Evolutionary conservation across 2,329 filamentous ascomycete genomes (phyloP), one percentile per base, ranked within the genome.

Genomic region (Mycogone perniciosa): DNA sequence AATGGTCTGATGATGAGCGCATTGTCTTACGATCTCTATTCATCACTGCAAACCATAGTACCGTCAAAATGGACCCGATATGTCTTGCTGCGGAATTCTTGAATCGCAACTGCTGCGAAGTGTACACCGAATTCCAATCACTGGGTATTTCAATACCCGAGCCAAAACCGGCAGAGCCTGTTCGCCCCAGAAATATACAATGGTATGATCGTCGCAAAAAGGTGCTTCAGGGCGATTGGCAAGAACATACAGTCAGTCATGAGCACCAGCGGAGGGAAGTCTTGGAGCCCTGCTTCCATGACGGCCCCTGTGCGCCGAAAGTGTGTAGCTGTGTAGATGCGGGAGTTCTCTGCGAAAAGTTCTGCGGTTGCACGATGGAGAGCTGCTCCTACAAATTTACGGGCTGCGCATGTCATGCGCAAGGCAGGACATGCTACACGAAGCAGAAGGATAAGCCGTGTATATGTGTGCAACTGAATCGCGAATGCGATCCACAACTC

Each of bases 401-500:
- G 0, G 83, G 83, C 2, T 86, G 83, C 61, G 76, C 75, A 3
- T 92, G 88, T 60, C 72, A 81, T 45, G 69, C 71, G 1, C 70
- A 70, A 6, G 86, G 86, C 48, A 79, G 80, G 62, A 76, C 75
- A 1, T 86, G 83, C 55, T 57, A 75, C 5, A 65, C 75, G 9
- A 79, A 76, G 40, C 73, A 83, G 57, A 78, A 77, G 54, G 79
- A 81, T 50, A 69, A 67, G 53, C 76, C 77, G 4, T 93, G 89
- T 62, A 83, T 86, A 10, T 95, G 89, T 60, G 74, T 82, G 20
- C 75, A 79, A 59, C 74, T 89, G 47, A 86, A 88, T 57, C 79
- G 89, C 37, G 89, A 95, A 68, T 95, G 89, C 61, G 89, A 93
- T 59, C 82, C 88, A 2, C 81, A 86, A 52, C 73, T 92, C 9